Percentiles rank a stretch among this genome's conserved stretches.
Conservation (phyloP, 805 yeast species). For the Teunomyces barrocoloradensis region DNA sequence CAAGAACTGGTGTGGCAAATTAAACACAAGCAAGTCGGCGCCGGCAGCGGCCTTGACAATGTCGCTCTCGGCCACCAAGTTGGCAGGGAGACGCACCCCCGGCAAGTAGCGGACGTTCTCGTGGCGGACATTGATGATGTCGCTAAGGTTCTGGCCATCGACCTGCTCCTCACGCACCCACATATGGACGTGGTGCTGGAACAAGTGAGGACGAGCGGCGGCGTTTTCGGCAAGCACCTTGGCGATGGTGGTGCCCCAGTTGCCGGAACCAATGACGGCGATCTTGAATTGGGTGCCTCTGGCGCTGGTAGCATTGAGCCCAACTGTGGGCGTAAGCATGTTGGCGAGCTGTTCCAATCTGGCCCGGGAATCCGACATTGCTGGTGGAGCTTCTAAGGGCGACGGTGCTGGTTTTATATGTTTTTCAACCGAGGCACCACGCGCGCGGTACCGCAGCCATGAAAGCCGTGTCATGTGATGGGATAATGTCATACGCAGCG, state of each 20-base stretch:
- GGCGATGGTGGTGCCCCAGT: constrained; percentile 50
- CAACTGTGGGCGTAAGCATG: constrained; percentile 20
- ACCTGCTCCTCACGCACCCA: constrained; percentile 46
- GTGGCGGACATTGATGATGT: constrained; percentile 41
- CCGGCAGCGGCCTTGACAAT: constrained; percentile 35
- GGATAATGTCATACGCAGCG: neutral
- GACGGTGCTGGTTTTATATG: neutral
- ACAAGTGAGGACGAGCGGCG: constrained; percentile 35
- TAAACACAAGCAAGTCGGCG: constrained; percentile 44
- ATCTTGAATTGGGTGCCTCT: constrained; percentile 29
- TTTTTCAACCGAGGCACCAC: constrained; percentile 4
- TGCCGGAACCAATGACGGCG: constrained; percentile 46
- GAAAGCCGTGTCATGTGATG: neutral
- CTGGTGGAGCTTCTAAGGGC: neutral
- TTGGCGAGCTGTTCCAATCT: constrained; percentile 25
- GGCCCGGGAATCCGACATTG: neutral
- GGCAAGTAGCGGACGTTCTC: constrained; percentile 47
- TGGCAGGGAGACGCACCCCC: constrained; percentile 39
- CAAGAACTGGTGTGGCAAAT: constrained; percentile 47
- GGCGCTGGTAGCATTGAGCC: constrained; percentile 5
- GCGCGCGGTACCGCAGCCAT: constrained; percentile 1
- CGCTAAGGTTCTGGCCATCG: constrained; percentile 41
- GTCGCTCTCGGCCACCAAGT: constrained; percentile 41
- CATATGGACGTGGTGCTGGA: constrained; percentile 40
- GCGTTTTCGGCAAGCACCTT: constrained; percentile 45